Evolutionary conservation across 2,329 filamentous ascomycete species (phyloP).

Genomic region (Aspergillaceae sp.): DNA sequence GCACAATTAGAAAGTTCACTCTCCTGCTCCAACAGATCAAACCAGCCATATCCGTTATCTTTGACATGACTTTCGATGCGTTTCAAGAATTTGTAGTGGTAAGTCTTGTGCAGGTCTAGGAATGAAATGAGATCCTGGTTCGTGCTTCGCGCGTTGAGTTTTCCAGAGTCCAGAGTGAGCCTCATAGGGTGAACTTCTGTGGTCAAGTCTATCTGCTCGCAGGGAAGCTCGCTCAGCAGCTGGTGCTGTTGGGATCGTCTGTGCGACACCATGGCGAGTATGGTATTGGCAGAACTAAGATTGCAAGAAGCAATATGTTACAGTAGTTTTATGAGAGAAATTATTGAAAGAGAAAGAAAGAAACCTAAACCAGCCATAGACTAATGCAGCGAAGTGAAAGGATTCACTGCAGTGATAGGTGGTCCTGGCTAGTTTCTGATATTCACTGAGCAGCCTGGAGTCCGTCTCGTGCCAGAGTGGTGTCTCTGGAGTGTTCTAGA

Average conservation of each 20-base stretch:
- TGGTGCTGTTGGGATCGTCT: not conserved
- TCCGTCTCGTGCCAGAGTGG: no score
- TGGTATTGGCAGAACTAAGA: no score
- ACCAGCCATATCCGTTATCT: slow-evolving; percentile 5
- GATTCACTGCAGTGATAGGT: no score
- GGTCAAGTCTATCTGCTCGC: not conserved
- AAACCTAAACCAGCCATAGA: no score
- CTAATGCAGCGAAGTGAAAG: no score
- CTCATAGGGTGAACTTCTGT: slow-evolving; percentile 3
- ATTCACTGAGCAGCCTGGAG: no score
- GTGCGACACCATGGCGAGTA: no score
- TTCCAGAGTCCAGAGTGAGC: slow-evolving; percentile 6
- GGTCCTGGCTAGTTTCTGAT: no score
- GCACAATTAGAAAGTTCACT: slow-evolving; percentile 6
- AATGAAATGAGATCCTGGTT: slow-evolving; percentile 15
- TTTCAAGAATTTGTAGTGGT: slow-evolving; percentile 10
- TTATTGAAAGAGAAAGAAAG: no score
- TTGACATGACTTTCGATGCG: slow-evolving; percentile 7
- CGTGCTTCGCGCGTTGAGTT: slow-evolving; percentile 5
- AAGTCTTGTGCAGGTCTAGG: slow-evolving; percentile 13
- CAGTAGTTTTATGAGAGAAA: no score
- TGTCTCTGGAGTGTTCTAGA: no score
- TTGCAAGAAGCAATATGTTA: no score
- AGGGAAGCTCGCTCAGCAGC: not conserved
- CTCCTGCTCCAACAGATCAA: slow-evolving; percentile 4